Conservation (phyloP, 371 early-diverging fungal genomes). For the Fennellomyces sp. region DNA sequence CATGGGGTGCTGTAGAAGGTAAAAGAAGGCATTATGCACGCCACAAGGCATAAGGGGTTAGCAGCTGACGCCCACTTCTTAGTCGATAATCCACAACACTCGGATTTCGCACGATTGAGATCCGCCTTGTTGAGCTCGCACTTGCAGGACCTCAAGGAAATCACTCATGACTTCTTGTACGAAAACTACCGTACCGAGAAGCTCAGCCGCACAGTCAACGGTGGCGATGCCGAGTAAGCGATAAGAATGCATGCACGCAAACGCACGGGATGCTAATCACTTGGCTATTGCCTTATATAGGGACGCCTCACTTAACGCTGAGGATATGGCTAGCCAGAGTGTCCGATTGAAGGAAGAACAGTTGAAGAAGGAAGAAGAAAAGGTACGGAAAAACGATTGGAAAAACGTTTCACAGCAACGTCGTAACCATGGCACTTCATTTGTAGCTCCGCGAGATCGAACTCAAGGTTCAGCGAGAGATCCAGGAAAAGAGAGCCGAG, state of each 20-base stretch:
- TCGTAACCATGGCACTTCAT: background rate
- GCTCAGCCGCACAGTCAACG: constrained; percentile 72
- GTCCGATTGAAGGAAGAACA: constrained; percentile 64
- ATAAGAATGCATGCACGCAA: too few species aligned
- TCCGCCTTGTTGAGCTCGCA: constrained; percentile 92
- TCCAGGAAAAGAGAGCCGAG: constrained; percentile 63
- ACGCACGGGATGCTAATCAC: too few species aligned
- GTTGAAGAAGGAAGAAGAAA: constrained; percentile 65
- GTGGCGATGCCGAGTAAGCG: constrained; percentile 54
- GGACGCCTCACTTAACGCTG: constrained; percentile 48
- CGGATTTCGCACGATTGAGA: constrained; percentile 96
- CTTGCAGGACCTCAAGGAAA: constrained; percentile 91
- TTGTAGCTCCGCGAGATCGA: constrained; percentile 61
- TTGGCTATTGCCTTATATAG: too few species aligned
- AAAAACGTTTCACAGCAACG: background rate
- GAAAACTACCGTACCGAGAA: constrained; percentile 94
- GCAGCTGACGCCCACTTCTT: background rate
- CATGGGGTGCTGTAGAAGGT: constrained; percentile 99
- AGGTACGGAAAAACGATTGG: constrained; percentile 39
- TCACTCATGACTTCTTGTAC: constrained; percentile 84
- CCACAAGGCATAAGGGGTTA: background rate
- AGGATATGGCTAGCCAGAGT: constrained; percentile 57
- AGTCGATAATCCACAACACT: constrained; percentile 88
- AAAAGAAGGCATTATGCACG: background rate
- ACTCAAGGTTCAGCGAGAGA: constrained; percentile 62